Evolutionary conservation across 352 stramenopile genomes (phyloP), one percentile per base, ranked within the genome.

Genomic region (Pythium utonaiense): DNA sequence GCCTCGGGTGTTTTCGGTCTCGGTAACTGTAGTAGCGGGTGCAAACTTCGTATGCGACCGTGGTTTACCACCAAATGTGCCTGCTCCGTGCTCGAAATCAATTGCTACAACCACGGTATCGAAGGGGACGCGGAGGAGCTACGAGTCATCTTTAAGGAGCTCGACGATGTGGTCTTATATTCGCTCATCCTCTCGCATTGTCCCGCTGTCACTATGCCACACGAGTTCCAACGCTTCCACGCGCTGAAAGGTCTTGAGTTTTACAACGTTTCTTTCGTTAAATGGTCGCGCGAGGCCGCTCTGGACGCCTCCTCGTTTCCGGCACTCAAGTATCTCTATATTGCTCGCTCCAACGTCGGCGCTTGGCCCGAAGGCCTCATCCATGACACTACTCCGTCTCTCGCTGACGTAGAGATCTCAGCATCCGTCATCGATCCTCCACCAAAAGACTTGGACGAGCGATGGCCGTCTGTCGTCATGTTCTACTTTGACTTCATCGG

Each of bases 61-160:
- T 84, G 70, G 75, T 79, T 84, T 48, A 60, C 60, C 0, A 66
- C 45, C 3, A 41, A 75, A 13, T 80, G 73, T 40, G 67, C 68
- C 16, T 84, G 75, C 52, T 79, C 73, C 3, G 73, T 84, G 9
- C 52, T 78, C 41, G 70, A 84, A 36, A 74, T 80, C 31, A 76
- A 74, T 40, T 81, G 75, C 54, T 71, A 67, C 28, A 36, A 71
- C 6, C 54, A 62, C 41, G 55, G 63, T 13, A 75, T 79, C 36
- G 42, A 56, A 14, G 74, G 71, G n/a, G 42, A 30, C 1, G 41
- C 60, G 4, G 30, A 31, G 1, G 63, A 79, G 16, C 67, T 70
- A 27, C 53, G 25, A 3, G 30, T 33, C 12, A 60, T 76, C 45
- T 53, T 80, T 21, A 40, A 58, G 6, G 63, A 51, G 6, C 59